Percentiles rank a stretch among this genome's conserved stretches.
Conservation (phyloP, 176 grass and related monocot species). For the Avena eriantha region DNA sequence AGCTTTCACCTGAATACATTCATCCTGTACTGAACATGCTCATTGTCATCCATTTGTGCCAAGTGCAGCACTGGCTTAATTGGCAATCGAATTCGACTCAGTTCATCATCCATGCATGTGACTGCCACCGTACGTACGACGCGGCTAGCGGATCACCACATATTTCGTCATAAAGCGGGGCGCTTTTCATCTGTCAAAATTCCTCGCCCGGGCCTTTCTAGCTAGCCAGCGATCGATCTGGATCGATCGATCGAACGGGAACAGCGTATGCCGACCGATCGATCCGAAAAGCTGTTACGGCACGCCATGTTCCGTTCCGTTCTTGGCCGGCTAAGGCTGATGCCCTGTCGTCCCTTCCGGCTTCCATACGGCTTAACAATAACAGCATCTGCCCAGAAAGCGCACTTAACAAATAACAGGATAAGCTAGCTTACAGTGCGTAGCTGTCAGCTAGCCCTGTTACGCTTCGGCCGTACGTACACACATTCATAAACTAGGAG, state of each 20-base stretch:
- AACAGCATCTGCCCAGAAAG: conserved; percentile 47
- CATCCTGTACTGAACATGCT: too few relatives aligned
- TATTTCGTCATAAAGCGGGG: conserved; percentile 30
- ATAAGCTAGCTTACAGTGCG: conserved; percentile 47
- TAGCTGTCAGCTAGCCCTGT: conserved; percentile 16
- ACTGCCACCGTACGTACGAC: conserved; percentile 21
- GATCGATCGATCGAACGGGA: neutral
- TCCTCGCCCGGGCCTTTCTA: conserved; percentile 17
- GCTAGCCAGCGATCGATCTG: neutral
- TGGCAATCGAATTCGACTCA: neutral
- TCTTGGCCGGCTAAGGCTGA: conserved; percentile 40
- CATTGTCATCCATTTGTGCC: too few relatives aligned
- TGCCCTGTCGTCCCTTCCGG: conserved; percentile 37
- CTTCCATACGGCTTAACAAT: conserved; percentile 18
- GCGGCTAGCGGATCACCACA: conserved; percentile 43
- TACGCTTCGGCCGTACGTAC: conserved; percentile 40
- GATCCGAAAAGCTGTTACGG: conserved; percentile 49
- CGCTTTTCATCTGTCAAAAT: conserved; percentile 48
- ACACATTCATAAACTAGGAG: conserved; percentile 25
- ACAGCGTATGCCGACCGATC: conserved; percentile 30
- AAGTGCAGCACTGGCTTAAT: neutral
- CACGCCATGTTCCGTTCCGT: conserved; percentile 53
- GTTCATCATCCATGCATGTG: conserved; percentile 48
- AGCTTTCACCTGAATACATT: too few relatives aligned
- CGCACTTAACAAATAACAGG: conserved; percentile 58